Conservation (phyloP, 176 grass and related monocot species). For the Poa annua region DNA sequence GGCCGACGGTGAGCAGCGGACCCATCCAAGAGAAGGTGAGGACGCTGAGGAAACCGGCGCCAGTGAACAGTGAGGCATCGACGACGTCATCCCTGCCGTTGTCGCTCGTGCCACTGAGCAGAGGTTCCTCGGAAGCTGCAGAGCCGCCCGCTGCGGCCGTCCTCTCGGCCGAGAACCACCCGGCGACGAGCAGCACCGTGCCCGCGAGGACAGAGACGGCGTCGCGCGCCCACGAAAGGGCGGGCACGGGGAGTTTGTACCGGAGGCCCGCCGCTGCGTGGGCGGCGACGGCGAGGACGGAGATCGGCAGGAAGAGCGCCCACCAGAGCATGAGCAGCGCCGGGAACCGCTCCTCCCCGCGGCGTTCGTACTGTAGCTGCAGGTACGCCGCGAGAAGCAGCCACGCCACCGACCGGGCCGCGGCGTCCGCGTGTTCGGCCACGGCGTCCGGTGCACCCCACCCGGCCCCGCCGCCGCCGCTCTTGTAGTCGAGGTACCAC, state of each 20-base stretch:
- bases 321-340: constrained; percentile 62
- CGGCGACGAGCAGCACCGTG: constrained; percentile 42
- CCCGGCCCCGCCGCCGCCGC: background rate
- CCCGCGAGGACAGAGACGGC: constrained; percentile 37
- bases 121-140: constrained; percentile 57
- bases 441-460: constrained; percentile 47
- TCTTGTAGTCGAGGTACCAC: constrained; percentile 34
- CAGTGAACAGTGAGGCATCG: constrained; percentile 49
- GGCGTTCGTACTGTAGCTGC: constrained; percentile 39
- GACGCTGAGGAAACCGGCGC: constrained; percentile 64
- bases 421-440: constrained; percentile 39
- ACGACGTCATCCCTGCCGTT: background rate
- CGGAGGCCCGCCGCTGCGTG: constrained; percentile 28
- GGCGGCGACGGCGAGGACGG: constrained; percentile 32
- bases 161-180: constrained; percentile 45
- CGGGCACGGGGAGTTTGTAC: constrained; percentile 32
- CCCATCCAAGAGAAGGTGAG: constrained; percentile 83
- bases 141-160: constrained; percentile 4
- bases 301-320: constrained; percentile 61
- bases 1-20: constrained; percentile 57
- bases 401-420: constrained; percentile 57
- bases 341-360: constrained; percentile 55
- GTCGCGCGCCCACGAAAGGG: constrained; percentile 58
- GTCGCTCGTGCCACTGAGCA: constrained; percentile 43
- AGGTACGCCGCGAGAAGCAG: constrained; percentile 62